Conservation (phyloP, 805 yeast genomes). For the Lipomyces yamanashiensis region DNA sequence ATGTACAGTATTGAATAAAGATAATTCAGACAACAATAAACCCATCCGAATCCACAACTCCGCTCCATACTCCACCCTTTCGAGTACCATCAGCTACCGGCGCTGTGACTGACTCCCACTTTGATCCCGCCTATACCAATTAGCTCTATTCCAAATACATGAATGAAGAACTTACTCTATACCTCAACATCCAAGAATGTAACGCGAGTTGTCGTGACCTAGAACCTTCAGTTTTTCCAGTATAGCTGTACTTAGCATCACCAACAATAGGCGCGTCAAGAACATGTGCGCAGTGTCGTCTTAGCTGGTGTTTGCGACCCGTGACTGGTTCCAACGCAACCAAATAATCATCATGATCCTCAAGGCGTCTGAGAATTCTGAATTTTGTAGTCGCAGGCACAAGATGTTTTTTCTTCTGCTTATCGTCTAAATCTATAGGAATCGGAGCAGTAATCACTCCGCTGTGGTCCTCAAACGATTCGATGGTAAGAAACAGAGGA, state of each 20-base stretch:
- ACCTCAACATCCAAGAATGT: constrained; percentile 29
- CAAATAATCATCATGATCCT: constrained; percentile 3
- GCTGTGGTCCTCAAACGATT: not conserved
- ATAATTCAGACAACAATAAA: too few relatives aligned
- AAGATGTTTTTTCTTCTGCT: not conserved
- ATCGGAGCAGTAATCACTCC: constrained; percentile 4
- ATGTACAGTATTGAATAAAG: too few relatives aligned
- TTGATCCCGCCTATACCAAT: constrained; percentile 3
- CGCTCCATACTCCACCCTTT: constrained; percentile 9
- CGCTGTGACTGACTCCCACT: constrained; percentile 15
- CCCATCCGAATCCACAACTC: not conserved
- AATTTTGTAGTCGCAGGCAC: constrained; percentile 15
- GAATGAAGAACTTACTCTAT: constrained; percentile 8
- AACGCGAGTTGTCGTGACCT: constrained; percentile 23
- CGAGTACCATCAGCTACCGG: constrained; percentile 7
- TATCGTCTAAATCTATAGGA: too few relatives aligned
- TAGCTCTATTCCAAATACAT: not conserved
- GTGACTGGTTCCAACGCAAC: constrained; percentile 27
- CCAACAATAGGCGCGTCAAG: constrained; percentile 33
- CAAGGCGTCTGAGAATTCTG: constrained; percentile 7
- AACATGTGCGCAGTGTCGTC: constrained; percentile 32
- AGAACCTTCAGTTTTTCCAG: not conserved
- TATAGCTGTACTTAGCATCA: constrained; percentile 21
- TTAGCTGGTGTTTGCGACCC: constrained; percentile 35
- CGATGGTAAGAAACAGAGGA: not conserved